Evolutionary conservation across 495 filamentous ascomycete species (phyloP).

Genomic region (Geoglossum glabrum): DNA sequence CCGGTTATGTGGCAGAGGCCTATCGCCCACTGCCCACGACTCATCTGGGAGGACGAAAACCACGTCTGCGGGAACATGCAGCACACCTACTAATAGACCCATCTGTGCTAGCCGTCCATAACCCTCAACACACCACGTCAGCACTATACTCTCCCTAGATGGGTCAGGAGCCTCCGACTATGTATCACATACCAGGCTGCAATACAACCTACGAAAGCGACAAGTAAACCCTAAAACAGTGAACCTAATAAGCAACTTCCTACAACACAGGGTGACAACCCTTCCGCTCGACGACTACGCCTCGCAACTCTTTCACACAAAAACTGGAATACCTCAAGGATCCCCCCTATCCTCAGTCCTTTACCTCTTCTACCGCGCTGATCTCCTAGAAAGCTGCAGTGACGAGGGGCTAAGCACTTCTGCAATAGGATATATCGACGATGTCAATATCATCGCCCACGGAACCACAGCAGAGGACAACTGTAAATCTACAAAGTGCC

Average conservation of each 20-base stretch:
- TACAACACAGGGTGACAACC: constrained; percentile 2
- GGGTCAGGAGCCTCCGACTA: constrained; percentile 18
- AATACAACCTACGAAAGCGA: constrained; percentile 12
- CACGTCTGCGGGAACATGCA: constrained; percentile 10
- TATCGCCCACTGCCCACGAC: neutral
- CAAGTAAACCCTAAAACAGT: constrained; percentile 1
- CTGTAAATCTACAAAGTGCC: neutral
- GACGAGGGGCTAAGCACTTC: neutral
- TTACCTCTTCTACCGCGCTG: constrained; percentile 11
- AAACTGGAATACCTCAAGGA: constrained; percentile 11
- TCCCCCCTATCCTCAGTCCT: constrained; percentile 12
- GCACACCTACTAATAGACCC: constrained; percentile 8
- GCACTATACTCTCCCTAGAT: no score
- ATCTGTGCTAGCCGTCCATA: no score
- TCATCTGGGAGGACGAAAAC: constrained; percentile 9
- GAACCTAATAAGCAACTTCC: constrained; percentile 5
- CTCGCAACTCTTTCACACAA: neutral
- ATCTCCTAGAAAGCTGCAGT: constrained; percentile 7
- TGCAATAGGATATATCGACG: constrained; percentile 3
- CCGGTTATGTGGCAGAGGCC: no score
- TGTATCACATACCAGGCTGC: constrained; percentile 11
- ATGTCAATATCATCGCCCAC: constrained; percentile 6
- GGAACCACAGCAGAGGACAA: no score
- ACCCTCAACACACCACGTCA: no score
- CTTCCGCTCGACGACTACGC: neutral